These are phyloP conservation scores for Torulaspora gathmanii DNA, from an alignment of 805 yeast genomes.

Conservation along the genomic window DNA sequence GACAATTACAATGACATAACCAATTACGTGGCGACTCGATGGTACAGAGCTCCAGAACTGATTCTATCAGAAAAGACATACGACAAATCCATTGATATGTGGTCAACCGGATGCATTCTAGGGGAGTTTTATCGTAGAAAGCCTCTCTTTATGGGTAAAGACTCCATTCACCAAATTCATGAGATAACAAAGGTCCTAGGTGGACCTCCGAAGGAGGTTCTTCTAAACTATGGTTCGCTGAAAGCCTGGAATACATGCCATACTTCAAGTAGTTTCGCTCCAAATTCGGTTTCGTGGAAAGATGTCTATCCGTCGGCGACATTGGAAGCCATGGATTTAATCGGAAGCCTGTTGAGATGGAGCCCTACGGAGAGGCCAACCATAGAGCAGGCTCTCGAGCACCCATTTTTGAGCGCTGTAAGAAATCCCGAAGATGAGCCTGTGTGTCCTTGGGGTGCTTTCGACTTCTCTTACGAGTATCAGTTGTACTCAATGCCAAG, in stretches of 20 bases:
- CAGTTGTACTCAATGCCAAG: constrained; percentile 38
- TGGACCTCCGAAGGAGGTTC: constrained; percentile 50
- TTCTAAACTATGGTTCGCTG: constrained; percentile 43
- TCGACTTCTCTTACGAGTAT: constrained; percentile 67
- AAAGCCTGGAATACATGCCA: constrained; percentile 45
- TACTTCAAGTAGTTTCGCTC: constrained; percentile 42
- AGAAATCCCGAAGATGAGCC: constrained; percentile 57
- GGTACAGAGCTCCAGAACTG: constrained; percentile 95
- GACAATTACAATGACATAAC: constrained; percentile 47
- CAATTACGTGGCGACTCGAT: constrained; percentile 86
- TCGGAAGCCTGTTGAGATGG: constrained; percentile 60
- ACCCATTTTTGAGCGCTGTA: constrained; percentile 50
- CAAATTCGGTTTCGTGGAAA: constrained; percentile 43
- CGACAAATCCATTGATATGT: constrained; percentile 72
- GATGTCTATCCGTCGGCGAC: constrained; percentile 61
- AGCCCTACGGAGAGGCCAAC: constrained; percentile 50
- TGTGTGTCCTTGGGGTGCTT: constrained; percentile 40
- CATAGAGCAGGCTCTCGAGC: constrained; percentile 54
- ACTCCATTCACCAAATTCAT: constrained; percentile 63
- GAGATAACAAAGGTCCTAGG: constrained; percentile 71
- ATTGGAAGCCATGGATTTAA: constrained; percentile 45
- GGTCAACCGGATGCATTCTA: constrained; percentile 91
- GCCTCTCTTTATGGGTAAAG: constrained; percentile 76
- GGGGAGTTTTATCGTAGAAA: constrained; percentile 78
- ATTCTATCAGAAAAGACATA: constrained; percentile 57